Percentiles rank a stretch among this genome's conserved stretches.
Conservation (phyloP, 257 asterid species). For the Agastache rugosa region DNA sequence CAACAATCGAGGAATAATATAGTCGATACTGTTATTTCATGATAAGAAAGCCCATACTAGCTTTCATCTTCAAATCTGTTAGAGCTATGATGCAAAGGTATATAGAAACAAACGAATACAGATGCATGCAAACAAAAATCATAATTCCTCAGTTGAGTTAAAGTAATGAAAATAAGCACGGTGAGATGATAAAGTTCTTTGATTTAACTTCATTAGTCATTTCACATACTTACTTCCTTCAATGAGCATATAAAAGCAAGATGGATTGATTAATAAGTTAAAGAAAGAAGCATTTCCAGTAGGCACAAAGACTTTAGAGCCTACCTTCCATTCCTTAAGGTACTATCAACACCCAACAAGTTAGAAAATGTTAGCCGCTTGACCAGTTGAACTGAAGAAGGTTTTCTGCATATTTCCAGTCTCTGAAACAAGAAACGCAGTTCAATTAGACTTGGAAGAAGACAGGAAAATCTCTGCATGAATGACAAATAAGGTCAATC, state of each 20-base stretch:
- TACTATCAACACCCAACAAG: constrained; percentile 75
- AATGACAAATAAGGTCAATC: neutral
- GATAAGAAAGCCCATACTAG: neutral
- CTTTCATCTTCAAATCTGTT: neutral
- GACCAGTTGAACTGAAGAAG: constrained; percentile 77
- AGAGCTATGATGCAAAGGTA: neutral
- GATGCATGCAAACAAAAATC: constrained; percentile 1
- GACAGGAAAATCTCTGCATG: constrained; percentile 21
- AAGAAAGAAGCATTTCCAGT: constrained; percentile 10
- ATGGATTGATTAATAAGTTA: neutral
- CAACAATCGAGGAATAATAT: constrained; percentile 13
- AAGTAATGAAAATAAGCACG: constrained; percentile 10
- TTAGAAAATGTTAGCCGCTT: constrained; percentile 70
- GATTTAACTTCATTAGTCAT: constrained; percentile 13
- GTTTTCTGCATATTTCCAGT: constrained; percentile 80
- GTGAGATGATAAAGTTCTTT: neutral
- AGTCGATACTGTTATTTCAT: neutral
- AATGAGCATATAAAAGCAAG: neutral
- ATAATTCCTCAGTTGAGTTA: constrained; percentile 23
- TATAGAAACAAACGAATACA: neutral
- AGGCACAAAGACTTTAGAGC: constrained; percentile 24
- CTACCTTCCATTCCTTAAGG: constrained; percentile 85
- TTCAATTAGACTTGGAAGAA: constrained; percentile 29
- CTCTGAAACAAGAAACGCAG: constrained; percentile 58
- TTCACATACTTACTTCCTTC: neutral